A percentile compares a stretch with the other conserved stretches of the same genome.
Conservation (phyloP, 2,329 filamentous ascomycete species). For the Calonectria pteridis region DNA sequence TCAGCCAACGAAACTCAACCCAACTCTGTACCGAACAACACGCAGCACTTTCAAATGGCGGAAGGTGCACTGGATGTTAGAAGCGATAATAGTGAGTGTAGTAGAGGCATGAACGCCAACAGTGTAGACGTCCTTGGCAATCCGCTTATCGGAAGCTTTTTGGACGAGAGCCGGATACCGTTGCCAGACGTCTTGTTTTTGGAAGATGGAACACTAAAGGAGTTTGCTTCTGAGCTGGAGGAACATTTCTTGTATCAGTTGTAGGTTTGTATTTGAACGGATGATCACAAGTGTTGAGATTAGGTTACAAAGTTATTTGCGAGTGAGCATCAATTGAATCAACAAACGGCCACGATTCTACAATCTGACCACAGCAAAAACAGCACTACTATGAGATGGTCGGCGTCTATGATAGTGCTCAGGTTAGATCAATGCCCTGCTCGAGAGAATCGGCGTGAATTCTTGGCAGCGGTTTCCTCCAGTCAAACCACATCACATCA, state of each 20-base stretch:
- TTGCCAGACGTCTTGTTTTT: slow-evolving; percentile 42
- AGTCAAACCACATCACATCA: background rate
- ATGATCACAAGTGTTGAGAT: background rate
- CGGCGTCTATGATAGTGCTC: background rate
- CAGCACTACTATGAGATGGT: background rate
- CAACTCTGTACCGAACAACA: background rate
- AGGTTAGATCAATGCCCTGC: no score
- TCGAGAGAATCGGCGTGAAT: no score
- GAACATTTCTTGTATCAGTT: slow-evolving; percentile 40
- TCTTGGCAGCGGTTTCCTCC: background rate
- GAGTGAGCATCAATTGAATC: background rate
- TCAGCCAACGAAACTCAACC: background rate
- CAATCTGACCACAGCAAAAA: no score
- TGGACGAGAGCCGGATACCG: slow-evolving; percentile 43
- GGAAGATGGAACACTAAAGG: slow-evolving; percentile 41
- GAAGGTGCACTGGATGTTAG: slow-evolving; percentile 7
- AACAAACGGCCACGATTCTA: background rate
- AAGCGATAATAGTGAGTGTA: background rate
- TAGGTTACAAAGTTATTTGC: background rate
- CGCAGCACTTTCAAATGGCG: slow-evolving; percentile 17
- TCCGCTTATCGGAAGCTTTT: slow-evolving; percentile 43
- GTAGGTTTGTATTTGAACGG: background rate
- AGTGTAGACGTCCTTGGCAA: slow-evolving; percentile 43
- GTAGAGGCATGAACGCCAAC: slow-evolving; percentile 23
- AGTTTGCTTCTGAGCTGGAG: slow-evolving; percentile 45